Conservation (phyloP, 768 basidiomycete genomes). For the Lepiota subincarnata region DNA sequence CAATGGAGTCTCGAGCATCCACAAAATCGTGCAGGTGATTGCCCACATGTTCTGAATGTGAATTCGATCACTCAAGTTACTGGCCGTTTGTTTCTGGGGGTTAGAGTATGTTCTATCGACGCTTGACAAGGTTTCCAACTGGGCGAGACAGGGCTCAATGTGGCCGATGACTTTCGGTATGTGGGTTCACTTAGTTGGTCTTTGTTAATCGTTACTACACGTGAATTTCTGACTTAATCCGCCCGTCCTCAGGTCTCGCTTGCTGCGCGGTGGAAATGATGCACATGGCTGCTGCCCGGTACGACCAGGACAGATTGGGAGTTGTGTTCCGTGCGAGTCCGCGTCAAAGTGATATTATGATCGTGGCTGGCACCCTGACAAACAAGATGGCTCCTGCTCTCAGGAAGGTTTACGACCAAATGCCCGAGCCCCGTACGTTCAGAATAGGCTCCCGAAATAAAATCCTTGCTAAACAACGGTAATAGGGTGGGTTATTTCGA, state of each 20-base stretch:
- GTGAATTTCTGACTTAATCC: not conserved
- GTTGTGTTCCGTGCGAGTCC: constrained; percentile 99
- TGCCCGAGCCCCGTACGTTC: constrained; percentile 89
- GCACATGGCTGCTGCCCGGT: constrained; percentile 99
- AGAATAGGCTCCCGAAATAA: not conserved
- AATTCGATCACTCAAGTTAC: not conserved
- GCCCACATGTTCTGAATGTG: constrained; percentile 15
- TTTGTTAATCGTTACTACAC: not conserved
- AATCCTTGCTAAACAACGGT: not conserved
- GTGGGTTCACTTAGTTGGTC: constrained; percentile 7
- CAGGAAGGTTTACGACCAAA: constrained; percentile 95
- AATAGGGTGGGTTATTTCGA: constrained; percentile 95
- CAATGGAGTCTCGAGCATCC: constrained; percentile 86
- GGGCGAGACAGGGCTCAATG: constrained; percentile 97
- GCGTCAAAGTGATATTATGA: constrained; percentile 97
- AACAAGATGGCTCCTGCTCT: constrained; percentile 99
- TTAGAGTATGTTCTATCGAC: constrained; percentile 95
- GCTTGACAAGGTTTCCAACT: constrained; percentile 94
- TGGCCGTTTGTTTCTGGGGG: not conserved
- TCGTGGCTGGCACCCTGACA: constrained; percentile 96
- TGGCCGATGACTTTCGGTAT: constrained; percentile 98
- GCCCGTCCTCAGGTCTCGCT: constrained; percentile 65
- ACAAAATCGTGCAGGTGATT: constrained; percentile 79
- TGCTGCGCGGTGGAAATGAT: constrained; percentile 99
- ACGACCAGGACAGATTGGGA: constrained; percentile 96